These are phyloP conservation scores for Aspergillus aculeatinus DNA, from an alignment of 2,329 filamentous ascomycete species.

Conservation along the genomic window DNA sequence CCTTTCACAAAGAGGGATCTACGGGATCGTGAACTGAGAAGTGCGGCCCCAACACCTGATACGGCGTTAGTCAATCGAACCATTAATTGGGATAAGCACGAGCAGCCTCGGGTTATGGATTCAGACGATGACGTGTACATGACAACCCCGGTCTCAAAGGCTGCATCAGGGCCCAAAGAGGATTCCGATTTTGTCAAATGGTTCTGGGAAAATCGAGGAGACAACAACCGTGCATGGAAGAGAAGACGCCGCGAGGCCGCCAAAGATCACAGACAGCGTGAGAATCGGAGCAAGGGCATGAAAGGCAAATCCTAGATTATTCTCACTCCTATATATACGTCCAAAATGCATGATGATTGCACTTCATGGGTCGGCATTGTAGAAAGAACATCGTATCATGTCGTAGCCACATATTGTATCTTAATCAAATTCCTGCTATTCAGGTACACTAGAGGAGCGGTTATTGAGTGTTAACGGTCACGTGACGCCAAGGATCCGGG, in stretches of 20 bases:
- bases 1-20: constrained; percentile 80
- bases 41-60: constrained; percentile 91
- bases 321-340: background rate
- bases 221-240: constrained; percentile 53
- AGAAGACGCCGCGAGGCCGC: constrained; percentile 58
- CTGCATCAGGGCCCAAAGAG: constrained; percentile 19
- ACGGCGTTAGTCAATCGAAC: constrained; percentile 68
- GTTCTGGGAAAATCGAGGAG: constrained; percentile 57
- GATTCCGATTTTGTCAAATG: constrained; percentile 62
- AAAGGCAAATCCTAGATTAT: constrained; percentile 34
- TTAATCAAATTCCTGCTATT: too few species aligned
- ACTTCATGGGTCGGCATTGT: too few species aligned
- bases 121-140: constrained; percentile 27
- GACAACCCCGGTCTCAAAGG: constrained; percentile 27
- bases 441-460: too few species aligned
- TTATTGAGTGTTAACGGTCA: background rate
- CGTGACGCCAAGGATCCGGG: constrained; percentile 16
- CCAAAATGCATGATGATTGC: too few species aligned
- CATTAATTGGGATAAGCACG: constrained; percentile 29
- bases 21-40: constrained; percentile 65
- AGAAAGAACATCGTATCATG: too few species aligned
- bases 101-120: constrained; percentile 20
- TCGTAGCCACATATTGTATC: too few species aligned
- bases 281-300: constrained; percentile 56
- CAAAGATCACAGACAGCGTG: constrained; percentile 60